Percentiles rank a stretch among this genome's conserved stretches.
Evolutionary conservation across 352 stramenopile genomes (phyloP).

Genomic region (Phytophthora pinifolia): DNA sequence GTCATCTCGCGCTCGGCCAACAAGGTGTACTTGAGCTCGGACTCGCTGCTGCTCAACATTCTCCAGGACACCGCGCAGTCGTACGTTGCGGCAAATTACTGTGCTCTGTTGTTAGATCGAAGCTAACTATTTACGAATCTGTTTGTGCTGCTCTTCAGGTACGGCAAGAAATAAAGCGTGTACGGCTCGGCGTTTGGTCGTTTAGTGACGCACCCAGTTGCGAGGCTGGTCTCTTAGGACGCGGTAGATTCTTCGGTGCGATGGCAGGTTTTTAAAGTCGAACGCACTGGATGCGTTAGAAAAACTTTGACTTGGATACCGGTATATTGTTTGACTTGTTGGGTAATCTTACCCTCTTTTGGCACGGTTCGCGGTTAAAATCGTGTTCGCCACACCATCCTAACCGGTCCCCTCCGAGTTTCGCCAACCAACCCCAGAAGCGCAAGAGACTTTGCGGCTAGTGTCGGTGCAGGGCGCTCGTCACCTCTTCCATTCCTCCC

Average conservation of each 20-base stretch:
- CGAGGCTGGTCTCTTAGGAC: conserved; percentile 12
- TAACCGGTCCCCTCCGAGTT: conserved; percentile 9
- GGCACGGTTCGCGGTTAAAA: conserved; percentile 5
- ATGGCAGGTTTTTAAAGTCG: conserved; percentile 12
- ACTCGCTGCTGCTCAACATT: conserved; percentile 98
- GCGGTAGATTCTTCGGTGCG: conserved; percentile 7
- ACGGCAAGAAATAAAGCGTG: conserved; percentile 39
- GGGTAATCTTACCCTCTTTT: not conserved
- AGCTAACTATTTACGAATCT: conserved; percentile 3
- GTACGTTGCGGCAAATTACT: conserved; percentile 31
- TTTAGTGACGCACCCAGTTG: not conserved
- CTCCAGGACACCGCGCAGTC: conserved; percentile 67
- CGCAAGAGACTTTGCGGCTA: conserved; percentile 5
- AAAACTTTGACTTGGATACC: too few species aligned
- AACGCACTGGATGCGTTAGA: too few species aligned
- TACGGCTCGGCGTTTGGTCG: not conserved
- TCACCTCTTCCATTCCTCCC: not conserved
- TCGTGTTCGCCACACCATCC: conserved; percentile 16
- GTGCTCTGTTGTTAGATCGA: too few species aligned
- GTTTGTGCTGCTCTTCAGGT: conserved; percentile 13
- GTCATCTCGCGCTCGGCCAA: conserved; percentile 95
- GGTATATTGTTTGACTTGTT: too few species aligned
- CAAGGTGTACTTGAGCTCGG: conserved; percentile 98
- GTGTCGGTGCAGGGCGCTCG: not conserved
- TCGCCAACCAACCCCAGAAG: conserved; percentile 17